phyloP scores from a whole-genome alignment of 768 basidiomycete species.

The Rhizopogon vulgaris region DNA sequence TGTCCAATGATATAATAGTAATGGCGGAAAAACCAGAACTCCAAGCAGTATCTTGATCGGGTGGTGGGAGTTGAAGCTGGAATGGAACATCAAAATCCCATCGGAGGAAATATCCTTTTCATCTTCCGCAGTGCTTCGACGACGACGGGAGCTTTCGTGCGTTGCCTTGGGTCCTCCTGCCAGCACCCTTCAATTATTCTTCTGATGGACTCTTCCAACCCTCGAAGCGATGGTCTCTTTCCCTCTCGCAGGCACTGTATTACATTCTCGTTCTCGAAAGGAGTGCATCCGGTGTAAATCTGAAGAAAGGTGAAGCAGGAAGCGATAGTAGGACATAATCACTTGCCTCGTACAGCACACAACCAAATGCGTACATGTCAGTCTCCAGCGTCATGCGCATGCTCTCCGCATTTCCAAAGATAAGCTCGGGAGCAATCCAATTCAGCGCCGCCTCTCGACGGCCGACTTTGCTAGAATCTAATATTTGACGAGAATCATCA shows the following conservation, averaged over 20 bases:
- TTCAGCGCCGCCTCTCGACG: conserved; percentile 2
- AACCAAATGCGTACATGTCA: conserved; percentile 23
- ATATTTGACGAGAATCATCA: conserved; percentile 15
- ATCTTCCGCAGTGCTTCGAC: background rate
- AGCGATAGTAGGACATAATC: background rate
- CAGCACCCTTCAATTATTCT: conserved; percentile 1
- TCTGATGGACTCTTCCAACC: background rate
- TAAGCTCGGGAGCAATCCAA: conserved; percentile 26
- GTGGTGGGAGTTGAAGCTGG: too few relatives aligned
- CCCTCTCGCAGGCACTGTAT: background rate
- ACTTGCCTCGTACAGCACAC: conserved; percentile 25
- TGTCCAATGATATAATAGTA: too few relatives aligned
- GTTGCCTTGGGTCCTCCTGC: background rate
- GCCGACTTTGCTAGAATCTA: conserved; percentile 20
- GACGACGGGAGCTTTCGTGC: background rate
- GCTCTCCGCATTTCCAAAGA: background rate
- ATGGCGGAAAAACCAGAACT: background rate
- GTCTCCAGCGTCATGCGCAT: conserved; percentile 9
- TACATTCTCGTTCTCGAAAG: background rate
- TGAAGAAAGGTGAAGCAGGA: background rate
- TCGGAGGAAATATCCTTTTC: background rate
- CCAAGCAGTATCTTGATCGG: background rate
- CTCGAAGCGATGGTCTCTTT: background rate
- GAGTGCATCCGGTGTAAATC: background rate
- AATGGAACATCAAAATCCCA: background rate